Evolutionary conservation across 108 stramenopile genomes (phyloP).

Genomic region (Seminavis robusta): DNA sequence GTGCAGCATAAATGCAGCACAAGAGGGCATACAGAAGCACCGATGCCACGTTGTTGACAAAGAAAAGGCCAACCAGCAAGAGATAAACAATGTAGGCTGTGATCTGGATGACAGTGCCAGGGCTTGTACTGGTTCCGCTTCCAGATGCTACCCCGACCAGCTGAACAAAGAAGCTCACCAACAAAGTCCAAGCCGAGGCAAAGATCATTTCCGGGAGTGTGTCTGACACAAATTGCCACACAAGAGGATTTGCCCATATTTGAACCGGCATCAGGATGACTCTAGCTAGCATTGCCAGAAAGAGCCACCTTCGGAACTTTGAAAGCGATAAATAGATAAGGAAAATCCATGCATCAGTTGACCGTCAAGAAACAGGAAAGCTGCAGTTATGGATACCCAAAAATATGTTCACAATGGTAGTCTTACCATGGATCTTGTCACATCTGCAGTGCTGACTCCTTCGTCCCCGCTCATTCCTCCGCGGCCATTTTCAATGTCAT

Average conservation of each 20-base stretch:
- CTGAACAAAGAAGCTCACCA: conserved; percentile 57
- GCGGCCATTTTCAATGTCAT: not conserved
- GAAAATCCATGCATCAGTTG: not conserved
- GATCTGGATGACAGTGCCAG: conserved; percentile 18
- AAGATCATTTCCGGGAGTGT: conserved; percentile 54
- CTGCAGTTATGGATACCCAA: not conserved
- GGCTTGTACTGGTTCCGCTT: conserved; percentile 6
- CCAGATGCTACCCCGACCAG: conserved; percentile 46
- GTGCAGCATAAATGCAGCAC: conserved; percentile 44
- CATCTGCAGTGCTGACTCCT: conserved; percentile 12
- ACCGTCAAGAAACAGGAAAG: not conserved
- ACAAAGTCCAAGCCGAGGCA: conserved; percentile 46
- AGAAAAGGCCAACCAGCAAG: conserved; percentile 20
- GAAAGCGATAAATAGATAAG: not conserved
- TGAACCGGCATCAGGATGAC: conserved; percentile 39
- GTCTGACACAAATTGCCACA: conserved; percentile 40
- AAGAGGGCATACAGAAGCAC: conserved; percentile 42
- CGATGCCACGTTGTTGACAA: conserved; percentile 27
- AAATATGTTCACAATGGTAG: not conserved
- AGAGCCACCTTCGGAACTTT: conserved; percentile 41
- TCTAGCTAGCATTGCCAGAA: conserved; percentile 28
- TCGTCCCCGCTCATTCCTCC: conserved; percentile 10
- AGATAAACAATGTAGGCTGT: conserved; percentile 35
- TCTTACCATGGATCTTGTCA: conserved; percentile 19
- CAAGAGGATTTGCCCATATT: conserved; percentile 29